phyloP scores from a whole-genome alignment of 164 flowering plant species.

The Stephania yunnanensis region DNA sequence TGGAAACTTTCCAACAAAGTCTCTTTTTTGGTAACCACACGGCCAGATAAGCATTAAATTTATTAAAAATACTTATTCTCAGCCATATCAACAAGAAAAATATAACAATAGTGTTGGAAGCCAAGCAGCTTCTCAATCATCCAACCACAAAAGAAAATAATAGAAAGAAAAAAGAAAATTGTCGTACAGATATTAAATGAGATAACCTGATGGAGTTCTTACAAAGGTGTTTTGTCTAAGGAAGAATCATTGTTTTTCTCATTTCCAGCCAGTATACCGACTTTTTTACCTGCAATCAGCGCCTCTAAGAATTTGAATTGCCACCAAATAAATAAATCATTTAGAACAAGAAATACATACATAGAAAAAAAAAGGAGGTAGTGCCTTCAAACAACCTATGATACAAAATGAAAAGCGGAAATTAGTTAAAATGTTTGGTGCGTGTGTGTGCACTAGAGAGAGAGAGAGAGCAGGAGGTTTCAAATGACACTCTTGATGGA shows the following conservation, averaged over 20 bases:
- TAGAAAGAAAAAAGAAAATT: too few species aligned
- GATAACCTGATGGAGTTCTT: constrained; percentile 19
- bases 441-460: too few species aligned
- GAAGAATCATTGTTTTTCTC: constrained; percentile 19
- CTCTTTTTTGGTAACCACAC: too few species aligned
- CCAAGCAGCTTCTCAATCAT: not conserved
- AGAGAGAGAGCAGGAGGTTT: not conserved
- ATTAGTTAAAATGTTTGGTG: not conserved
- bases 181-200: not conserved
- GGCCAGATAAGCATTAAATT: too few species aligned
- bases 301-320: constrained; percentile 19
- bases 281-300: constrained; percentile 22
- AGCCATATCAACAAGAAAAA: too few species aligned
- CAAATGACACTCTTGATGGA: not conserved
- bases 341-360: too few species aligned
- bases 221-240: constrained; percentile 28
- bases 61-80: too few species aligned
- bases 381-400: constrained; percentile 1
- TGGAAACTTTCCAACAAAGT: too few species aligned
- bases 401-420: not conserved
- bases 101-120: too few species aligned
- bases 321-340: not conserved
- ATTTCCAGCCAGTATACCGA: constrained; percentile 9
- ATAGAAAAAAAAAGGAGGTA: not conserved
- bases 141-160: not conserved